Conservation (phyloP, 306 rosid species). For the Gillenia trifoliata region DNA sequence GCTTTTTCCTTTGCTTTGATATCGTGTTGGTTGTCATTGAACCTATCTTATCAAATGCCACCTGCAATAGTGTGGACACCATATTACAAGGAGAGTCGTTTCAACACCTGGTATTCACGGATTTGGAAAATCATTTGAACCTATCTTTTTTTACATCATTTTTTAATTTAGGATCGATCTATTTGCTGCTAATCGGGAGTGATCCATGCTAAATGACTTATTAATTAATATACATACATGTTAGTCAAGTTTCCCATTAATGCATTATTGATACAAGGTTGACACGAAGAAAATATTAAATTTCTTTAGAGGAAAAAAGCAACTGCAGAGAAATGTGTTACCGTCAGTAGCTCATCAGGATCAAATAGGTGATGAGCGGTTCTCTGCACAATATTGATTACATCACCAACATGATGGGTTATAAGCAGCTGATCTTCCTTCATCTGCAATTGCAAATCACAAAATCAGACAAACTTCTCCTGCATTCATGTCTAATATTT, state of each 20-base stretch:
- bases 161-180: background rate
- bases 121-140: too few relatives aligned
- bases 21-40: constrained; percentile 87
- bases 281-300: background rate
- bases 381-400: constrained; percentile 68
- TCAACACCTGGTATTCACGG: background rate
- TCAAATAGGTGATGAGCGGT: constrained; percentile 93
- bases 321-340: constrained; percentile 18
- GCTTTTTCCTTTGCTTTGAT: constrained; percentile 95
- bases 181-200: background rate
- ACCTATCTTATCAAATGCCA: constrained; percentile 91
- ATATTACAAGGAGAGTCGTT: constrained; percentile 1
- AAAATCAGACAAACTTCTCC: constrained; percentile 17
- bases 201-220: background rate
- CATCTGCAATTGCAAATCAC: constrained; percentile 59
- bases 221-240: background rate
- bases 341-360: constrained; percentile 90
- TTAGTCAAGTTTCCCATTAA: background rate
- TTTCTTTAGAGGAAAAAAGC: background rate
- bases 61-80: constrained; percentile 41
- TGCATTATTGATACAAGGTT: background rate
- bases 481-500: background rate
- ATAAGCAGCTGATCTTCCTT: constrained; percentile 75
- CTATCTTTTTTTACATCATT: background rate
- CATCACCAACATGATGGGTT: constrained; percentile 91